phyloP scores from a whole-genome alignment of 257 asterid species.

The Nicotiana otophora region DNA sequence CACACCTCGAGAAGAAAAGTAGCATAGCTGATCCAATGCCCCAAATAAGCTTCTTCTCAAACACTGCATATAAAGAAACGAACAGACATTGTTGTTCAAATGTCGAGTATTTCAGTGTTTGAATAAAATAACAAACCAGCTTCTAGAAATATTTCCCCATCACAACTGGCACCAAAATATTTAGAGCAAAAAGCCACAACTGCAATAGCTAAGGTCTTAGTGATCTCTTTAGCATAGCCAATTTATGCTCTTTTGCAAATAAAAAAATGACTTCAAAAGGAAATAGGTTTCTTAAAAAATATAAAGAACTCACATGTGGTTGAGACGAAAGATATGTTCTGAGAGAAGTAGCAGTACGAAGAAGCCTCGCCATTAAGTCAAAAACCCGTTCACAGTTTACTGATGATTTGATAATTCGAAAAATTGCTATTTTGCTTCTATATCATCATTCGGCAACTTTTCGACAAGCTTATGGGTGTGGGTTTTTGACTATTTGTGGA shows the following conservation, averaged over 20 bases:
- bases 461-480: too few species aligned
- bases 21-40: constrained; percentile 33
- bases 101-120: background rate
- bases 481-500: too few species aligned
- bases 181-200: background rate
- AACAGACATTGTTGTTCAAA: background rate
- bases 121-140: constrained; percentile 14
- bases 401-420: too few species aligned
- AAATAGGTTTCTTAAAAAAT: too few species aligned
- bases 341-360: constrained; percentile 41
- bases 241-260: background rate
- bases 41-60: constrained; percentile 36
- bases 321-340: constrained; percentile 30
- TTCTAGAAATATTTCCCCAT: background rate
- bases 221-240: background rate
- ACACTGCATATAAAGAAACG: too few species aligned
- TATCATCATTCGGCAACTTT: too few species aligned
- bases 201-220: background rate
- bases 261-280: too few species aligned
- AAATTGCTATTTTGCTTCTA: too few species aligned
- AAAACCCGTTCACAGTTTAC: too few species aligned
- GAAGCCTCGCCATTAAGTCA: constrained; percentile 49
- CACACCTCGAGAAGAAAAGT: constrained; percentile 61
- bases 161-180: background rate
- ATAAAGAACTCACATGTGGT: constrained; percentile 13